Base-by-base conservation (phyloP, 2,329 filamentous ascomycete genomes). In the Hypoxylon sp. region DNA sequence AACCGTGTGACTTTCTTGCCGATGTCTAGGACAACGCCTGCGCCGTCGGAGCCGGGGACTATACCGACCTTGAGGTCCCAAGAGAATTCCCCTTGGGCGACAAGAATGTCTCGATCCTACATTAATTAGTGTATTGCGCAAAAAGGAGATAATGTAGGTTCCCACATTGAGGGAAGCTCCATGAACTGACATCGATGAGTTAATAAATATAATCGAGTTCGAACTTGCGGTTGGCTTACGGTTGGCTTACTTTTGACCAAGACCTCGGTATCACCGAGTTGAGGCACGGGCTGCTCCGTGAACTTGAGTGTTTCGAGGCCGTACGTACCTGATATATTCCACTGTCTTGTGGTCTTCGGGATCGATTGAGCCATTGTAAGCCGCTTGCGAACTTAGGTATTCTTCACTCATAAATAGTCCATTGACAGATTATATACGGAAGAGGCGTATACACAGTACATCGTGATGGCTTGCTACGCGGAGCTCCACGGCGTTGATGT, bases 1-100 rank as follows among this genome's bases (percentile, higher is more conserved):
- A 87, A 86, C 29, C 81, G 80, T 14, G 78, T 82, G 6, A 87
- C 84, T 16, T 79, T 74, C 45, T 78, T 76, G 39, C 85, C 85
- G 16, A 84, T 77, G 3, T 79, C 79, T 51, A 84, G 78, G 37
- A 87, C 84, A 1, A 77, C 77, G 37, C 84, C 85, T 9, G 85
- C 82, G 11, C 84, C 84, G 63, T 87, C 85, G 21, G 83, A 86
- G 32, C 72, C 78, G 1, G 76, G 73, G 16, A 77, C 51, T 5
- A 77, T 71, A 45, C 67, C 60, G 0, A 63, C 30, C 7, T 68
- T 72, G n/a, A 72, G 32, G 14, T 65, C 29, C 64, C 71, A 74
- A 2, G 74, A 75, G 50, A 73, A 75, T 27, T 62, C 62, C 0
- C 62, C 63, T 8, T 63, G 51, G 12, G 60, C 3, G 16, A 65